Evolutionary conservation across 208 protist species (phyloP).

Genomic region (Chromosphaera perkinsii): DNA sequence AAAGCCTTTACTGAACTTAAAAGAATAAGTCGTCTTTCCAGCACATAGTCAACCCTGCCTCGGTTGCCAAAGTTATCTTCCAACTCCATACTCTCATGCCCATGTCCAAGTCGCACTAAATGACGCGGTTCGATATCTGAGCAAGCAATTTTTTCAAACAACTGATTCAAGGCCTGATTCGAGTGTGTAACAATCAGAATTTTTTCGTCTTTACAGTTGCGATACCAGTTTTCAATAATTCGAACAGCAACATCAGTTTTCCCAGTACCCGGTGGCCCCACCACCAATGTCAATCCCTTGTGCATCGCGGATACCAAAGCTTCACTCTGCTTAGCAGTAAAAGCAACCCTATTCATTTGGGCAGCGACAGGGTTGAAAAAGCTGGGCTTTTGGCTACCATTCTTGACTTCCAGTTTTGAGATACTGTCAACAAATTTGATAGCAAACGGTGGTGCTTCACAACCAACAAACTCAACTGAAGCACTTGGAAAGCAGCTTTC

Average conservation of each 20-base stretch:
- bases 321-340: constrained; percentile 61
- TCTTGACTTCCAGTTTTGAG: too few species aligned
- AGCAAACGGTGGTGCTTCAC: too few species aligned
- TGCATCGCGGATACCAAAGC: constrained; percentile 40
- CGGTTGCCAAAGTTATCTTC: constrained; percentile 63
- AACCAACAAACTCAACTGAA: too few species aligned
- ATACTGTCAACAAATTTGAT: too few species aligned
- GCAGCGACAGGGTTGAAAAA: too few species aligned
- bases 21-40: constrained; percentile 46
- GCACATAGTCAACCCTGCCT: constrained; percentile 35
- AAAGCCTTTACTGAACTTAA: constrained; percentile 11
- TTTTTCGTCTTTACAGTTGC: constrained; percentile 69
- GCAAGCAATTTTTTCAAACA: constrained; percentile 64
- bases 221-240: constrained; percentile 50
- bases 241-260: constrained; percentile 84
- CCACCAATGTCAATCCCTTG: constrained; percentile 70
- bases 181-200: constrained; percentile 79
- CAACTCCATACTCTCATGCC: constrained; percentile 63
- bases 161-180: constrained; percentile 70
- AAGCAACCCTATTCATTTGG: constrained; percentile 54
- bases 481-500: too few species aligned
- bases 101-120: constrained; percentile 66
- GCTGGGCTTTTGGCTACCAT: too few species aligned
- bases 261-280: constrained; percentile 77
- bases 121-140: constrained; percentile 76